Conservation (phyloP, 1,284 basidiomycete genomes). For the Microbotryum silenes-acaulis region DNA sequence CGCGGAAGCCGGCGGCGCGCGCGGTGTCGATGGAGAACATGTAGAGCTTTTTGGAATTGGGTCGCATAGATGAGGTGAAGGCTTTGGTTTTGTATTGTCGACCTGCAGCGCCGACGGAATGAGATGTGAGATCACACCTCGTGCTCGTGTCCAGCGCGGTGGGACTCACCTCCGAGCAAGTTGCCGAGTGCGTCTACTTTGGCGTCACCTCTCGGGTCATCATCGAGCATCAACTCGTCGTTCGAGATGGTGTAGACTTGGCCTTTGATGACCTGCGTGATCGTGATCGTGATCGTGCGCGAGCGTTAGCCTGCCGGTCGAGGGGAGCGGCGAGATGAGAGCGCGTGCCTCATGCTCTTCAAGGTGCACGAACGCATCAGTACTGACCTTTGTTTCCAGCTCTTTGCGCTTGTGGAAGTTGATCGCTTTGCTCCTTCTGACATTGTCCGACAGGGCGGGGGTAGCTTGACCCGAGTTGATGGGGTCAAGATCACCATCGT, state of each 20-base stretch:
- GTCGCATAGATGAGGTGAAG: slow-evolving; percentile 69
- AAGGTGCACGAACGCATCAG: no score
- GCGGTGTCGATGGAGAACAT: slow-evolving; percentile 97
- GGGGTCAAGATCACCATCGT: slow-evolving; percentile 2
- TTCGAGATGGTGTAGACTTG: slow-evolving; percentile 69
- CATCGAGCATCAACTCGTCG: slow-evolving; percentile 77
- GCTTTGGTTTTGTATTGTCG: slow-evolving; percentile 82
- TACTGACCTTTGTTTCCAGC: no score
- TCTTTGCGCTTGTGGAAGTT: slow-evolving; percentile 1
- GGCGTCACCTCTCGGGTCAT: slow-evolving; percentile 77
- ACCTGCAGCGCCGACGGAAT: slow-evolving; percentile 45
- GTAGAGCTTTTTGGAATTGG: slow-evolving; percentile 71
- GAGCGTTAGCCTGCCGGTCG: not conserved
- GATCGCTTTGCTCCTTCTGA: not conserved
- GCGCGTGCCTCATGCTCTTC: no score
- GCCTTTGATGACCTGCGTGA: slow-evolving; percentile 55
- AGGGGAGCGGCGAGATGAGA: not conserved
- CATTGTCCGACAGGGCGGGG: not conserved
- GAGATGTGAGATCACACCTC: not conserved
- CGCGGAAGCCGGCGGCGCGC: slow-evolving; percentile 86
- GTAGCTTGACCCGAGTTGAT: slow-evolving; percentile 1
- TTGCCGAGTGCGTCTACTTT: slow-evolving; percentile 83
- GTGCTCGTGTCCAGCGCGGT: not conserved
- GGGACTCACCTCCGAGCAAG: slow-evolving; percentile 59
- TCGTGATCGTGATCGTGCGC: not conserved